Percentiles rank a stretch among this genome's conserved stretches.
Evolutionary conservation across 2,329 filamentous ascomycete genomes (phyloP).

Genomic region (Dactylellina cionopaga): DNA sequence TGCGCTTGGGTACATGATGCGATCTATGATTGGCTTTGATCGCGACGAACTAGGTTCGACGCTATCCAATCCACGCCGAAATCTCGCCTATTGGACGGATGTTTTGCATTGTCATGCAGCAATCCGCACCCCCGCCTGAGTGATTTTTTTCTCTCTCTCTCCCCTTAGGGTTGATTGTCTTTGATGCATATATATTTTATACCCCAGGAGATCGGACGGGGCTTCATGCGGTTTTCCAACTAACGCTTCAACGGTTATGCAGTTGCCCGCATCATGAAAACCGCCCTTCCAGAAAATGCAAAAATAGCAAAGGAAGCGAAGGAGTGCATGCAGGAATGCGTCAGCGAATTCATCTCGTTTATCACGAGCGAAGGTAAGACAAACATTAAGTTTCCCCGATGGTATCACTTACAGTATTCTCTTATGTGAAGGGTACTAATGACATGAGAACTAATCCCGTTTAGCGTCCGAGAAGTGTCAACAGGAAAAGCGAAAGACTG

Average conservation of each 20-base stretch:
- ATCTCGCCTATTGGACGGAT: slow-evolving; percentile 50
- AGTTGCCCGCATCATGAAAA: slow-evolving; percentile 99
- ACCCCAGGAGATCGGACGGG: slow-evolving; percentile 54
- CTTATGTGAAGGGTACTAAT: slow-evolving; percentile 6
- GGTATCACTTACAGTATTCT: slow-evolving; percentile 33
- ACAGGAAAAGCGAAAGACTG: slow-evolving; percentile 98
- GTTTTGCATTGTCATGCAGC: slow-evolving; percentile 51
- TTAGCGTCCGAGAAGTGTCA: slow-evolving; percentile 98
- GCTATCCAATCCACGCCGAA: slow-evolving; percentile 50
- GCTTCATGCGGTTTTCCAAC: slow-evolving; percentile 52
- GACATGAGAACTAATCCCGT: slow-evolving; percentile 6
- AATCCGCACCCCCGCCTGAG: slow-evolving; percentile 51
- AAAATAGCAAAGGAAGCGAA: slow-evolving; percentile 99
- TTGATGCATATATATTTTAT: slow-evolving; percentile 42
- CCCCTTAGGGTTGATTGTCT: slow-evolving; percentile 26
- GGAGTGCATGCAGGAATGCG: slow-evolving; percentile 99
- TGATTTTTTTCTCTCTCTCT: slow-evolving; percentile 34
- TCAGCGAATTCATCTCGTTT: slow-evolving; percentile 99
- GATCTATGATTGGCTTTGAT: slow-evolving; percentile 52
- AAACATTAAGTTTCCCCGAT: slow-evolving; percentile 2
- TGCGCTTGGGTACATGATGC: slow-evolving; percentile 51
- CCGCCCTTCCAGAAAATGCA: slow-evolving; percentile 94
- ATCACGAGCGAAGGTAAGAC: slow-evolving; percentile 95
- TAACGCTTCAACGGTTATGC: slow-evolving; percentile 62
- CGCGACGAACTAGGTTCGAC: slow-evolving; percentile 51